Evolutionary conservation across 768 basidiomycete species (phyloP).

Genomic region (Tricholoma sp.): DNA sequence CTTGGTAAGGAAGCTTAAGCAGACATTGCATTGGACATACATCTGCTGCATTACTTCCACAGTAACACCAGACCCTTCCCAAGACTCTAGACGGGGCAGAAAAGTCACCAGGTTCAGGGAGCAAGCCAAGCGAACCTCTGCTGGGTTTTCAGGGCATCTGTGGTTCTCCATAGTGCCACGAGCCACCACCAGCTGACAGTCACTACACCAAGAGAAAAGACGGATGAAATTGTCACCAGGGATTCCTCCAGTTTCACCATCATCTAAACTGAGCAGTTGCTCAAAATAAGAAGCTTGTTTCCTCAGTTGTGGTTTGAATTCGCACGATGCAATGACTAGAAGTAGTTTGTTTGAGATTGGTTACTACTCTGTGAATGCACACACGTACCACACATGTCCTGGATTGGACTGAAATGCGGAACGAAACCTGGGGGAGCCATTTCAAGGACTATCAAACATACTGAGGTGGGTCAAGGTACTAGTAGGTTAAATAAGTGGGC

Average conservation of each 20-base stretch:
- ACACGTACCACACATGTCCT: no score
- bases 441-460: no score
- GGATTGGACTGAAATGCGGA: no score
- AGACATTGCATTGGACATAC: background rate
- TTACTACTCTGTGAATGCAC: background rate
- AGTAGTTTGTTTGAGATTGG: constrained; percentile 80
- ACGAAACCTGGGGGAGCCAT: no score
- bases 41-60: background rate
- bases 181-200: background rate
- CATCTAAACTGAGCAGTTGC: background rate
- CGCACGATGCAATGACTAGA: no score
- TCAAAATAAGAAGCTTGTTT: background rate
- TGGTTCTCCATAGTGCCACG: background rate
- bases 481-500: no score
- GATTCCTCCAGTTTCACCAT: background rate
- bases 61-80: background rate
- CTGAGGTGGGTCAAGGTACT: no score
- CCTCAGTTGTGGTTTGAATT: background rate
- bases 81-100: background rate
- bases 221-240: background rate
- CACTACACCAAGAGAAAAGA: background rate
- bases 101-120: background rate
- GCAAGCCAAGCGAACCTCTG: background rate
- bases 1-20: background rate
- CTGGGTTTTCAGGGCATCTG: background rate